Evolutionary conservation across 495 filamentous ascomycete species (phyloP).

Genomic region (Podospora pseudocomata): DNA sequence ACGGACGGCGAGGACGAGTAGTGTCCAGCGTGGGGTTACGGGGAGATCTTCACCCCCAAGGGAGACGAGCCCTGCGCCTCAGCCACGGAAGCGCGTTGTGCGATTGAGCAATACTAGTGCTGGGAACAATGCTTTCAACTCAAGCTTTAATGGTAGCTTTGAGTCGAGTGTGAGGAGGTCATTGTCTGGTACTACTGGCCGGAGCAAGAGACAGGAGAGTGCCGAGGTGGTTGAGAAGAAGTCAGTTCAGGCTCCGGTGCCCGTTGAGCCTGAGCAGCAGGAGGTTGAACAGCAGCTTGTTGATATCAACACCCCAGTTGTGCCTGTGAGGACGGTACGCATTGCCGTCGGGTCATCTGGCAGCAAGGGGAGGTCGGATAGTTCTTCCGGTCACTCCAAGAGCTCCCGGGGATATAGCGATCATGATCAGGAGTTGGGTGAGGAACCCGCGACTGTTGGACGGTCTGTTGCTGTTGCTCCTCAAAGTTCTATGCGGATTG

Average conservation of each 20-base stretch:
- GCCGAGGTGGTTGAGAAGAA: constrained; percentile 22
- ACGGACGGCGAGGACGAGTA: constrained; percentile 38
- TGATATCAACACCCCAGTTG: constrained; percentile 66
- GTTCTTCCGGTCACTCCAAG: constrained; percentile 42
- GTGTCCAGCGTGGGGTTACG: constrained; percentile 34
- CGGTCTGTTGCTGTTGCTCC: constrained; percentile 52
- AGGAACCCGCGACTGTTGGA: constrained; percentile 42
- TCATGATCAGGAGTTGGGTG: constrained; percentile 38
- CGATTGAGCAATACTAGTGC: constrained; percentile 50
- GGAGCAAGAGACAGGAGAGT: constrained; percentile 35
- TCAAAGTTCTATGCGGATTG: constrained; percentile 69
- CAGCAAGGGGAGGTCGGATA: constrained; percentile 34
- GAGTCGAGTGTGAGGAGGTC: constrained; percentile 37
- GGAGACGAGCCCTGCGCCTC: constrained; percentile 38
- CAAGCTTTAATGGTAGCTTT: constrained; percentile 24
- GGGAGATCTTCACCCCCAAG: constrained; percentile 36
- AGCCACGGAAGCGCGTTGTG: constrained; percentile 50
- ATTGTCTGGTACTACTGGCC: constrained; percentile 35
- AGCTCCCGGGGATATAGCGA: constrained; percentile 33
- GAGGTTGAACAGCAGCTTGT: constrained; percentile 21
- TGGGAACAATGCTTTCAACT: constrained; percentile 22
- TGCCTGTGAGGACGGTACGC: constrained; percentile 60
- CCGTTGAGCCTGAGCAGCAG: constrained; percentile 26
- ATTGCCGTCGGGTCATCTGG: constrained; percentile 50
- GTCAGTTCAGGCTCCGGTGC: neutral